Percentiles rank a stretch among this genome's conserved stretches.
Conservation (phyloP, 768 basidiomycete species). For the Xerocomellus intermedius region DNA sequence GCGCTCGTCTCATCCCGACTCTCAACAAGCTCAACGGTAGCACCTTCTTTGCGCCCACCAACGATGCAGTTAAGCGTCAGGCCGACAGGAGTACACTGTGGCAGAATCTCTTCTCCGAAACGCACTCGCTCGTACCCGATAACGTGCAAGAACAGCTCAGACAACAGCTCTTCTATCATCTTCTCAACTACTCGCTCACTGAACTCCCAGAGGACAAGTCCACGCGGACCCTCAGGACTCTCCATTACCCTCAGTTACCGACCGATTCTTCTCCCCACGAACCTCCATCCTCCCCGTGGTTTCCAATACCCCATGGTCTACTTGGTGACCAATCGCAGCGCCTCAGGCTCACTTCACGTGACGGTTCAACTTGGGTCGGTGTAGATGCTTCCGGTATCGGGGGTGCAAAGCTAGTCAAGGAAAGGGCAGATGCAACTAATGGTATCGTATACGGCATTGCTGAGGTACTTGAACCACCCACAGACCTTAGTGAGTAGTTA, state of each 20-base stretch:
- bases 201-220: conserved; percentile 40
- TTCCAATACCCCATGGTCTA: conserved; percentile 79
- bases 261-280: conserved; percentile 61
- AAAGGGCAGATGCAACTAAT: conserved; percentile 58
- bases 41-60: conserved; percentile 94
- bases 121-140: conserved; percentile 49
- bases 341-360: conserved; percentile 58
- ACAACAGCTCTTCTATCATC: conserved; percentile 92
- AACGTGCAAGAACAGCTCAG: conserved; percentile 83
- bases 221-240: conserved; percentile 49
- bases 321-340: conserved; percentile 82
- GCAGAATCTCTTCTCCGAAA: conserved; percentile 27
- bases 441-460: conserved; percentile 77
- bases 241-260: conserved; percentile 66
- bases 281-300: conserved; percentile 80
- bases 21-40: conserved; percentile 79
- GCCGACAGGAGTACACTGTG: conserved; percentile 31
- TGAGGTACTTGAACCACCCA: conserved; percentile 71
- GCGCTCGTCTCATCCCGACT: conserved; percentile 85
- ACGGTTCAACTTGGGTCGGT: conserved; percentile 55
- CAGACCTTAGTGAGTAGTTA: conserved; percentile 60
- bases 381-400: conserved; percentile 79
- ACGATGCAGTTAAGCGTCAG: conserved; percentile 75
- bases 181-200: conserved; percentile 77
- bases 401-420: conserved; percentile 66